phyloP scores from a whole-genome alignment of 2,329 filamentous ascomycete species.

The Ceratocystiopsis sp. region DNA sequence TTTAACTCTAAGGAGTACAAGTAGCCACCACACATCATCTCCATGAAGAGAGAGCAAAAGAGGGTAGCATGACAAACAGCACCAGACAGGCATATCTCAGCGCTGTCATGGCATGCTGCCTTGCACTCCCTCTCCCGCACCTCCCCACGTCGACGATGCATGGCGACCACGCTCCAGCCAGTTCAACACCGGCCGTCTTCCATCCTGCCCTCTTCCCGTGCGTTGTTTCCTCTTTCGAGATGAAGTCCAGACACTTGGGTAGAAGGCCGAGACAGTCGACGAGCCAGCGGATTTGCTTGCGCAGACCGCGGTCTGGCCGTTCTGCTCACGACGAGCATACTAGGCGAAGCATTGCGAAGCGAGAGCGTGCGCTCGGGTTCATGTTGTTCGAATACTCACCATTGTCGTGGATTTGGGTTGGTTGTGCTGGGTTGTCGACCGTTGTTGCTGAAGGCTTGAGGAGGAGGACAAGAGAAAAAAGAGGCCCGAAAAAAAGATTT shows the following conservation, averaged over 20 bases:
- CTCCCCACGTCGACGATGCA: no score
- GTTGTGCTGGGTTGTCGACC: no score
- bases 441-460: constrained; percentile 1
- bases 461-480: constrained; percentile 4
- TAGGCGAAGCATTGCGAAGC: constrained; percentile 6
- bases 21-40: no score
- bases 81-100: constrained; percentile 24
- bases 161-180: no score
- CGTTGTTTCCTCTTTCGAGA: constrained; percentile 18
- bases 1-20: constrained; percentile 76
- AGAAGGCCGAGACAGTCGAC: no score
- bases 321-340: constrained; percentile 10
- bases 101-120: no score
- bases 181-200: constrained; percentile 31
- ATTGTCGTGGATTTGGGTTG: constrained; percentile 30
- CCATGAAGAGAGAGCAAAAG: not conserved
- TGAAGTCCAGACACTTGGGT: constrained; percentile 14
- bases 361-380: constrained; percentile 16
- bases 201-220: not conserved
- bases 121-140: not conserved
- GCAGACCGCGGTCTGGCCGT: constrained; percentile 8
- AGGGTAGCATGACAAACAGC: constrained; percentile 26
- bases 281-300: constrained; percentile 2
- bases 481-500: not conserved
- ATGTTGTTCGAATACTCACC: constrained; percentile 37